Evolutionary conservation across 257 asterid species (phyloP).

Genomic region (Cordia subcordata): DNA sequence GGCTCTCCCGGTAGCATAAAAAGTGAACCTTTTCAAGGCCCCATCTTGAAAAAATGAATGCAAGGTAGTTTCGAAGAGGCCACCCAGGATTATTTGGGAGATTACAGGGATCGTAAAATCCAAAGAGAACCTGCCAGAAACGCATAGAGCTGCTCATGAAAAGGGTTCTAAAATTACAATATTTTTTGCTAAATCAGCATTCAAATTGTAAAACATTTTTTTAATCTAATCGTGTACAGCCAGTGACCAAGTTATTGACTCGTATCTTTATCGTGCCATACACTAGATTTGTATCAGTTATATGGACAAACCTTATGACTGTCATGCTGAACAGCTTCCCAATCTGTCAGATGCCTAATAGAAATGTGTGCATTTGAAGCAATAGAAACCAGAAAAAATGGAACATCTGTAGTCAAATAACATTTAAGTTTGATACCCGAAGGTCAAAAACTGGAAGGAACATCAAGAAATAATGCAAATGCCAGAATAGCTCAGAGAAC

Average conservation of each 20-base stretch:
- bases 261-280: not conserved
- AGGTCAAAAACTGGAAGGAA: constrained; percentile 4
- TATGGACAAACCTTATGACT: constrained; percentile 61
- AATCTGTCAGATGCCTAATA: constrained; percentile 54
- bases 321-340: constrained; percentile 58
- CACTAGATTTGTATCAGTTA: too few relatives aligned
- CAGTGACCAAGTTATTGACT: not conserved
- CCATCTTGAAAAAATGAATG: constrained; percentile 68
- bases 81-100: constrained; percentile 87
- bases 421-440: constrained; percentile 14
- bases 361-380: constrained; percentile 52
- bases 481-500: constrained; percentile 15
- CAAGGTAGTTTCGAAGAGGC: constrained; percentile 86
- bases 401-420: constrained; percentile 52
- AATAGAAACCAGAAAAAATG: constrained; percentile 74
- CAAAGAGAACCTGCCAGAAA: constrained; percentile 63
- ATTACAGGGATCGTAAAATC: constrained; percentile 89
- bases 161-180: not conserved
- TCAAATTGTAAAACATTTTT: not conserved
- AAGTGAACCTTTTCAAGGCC: constrained; percentile 52
- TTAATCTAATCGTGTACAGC: not conserved
- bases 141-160: constrained; percentile 1
- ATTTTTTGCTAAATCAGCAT: not conserved
- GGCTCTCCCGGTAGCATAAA: constrained; percentile 85
- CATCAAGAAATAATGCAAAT: constrained; percentile 7